These are phyloP conservation scores for Trametes coccinea DNA, from an alignment of 768 basidiomycete genomes.

Conservation along the genomic window DNA sequence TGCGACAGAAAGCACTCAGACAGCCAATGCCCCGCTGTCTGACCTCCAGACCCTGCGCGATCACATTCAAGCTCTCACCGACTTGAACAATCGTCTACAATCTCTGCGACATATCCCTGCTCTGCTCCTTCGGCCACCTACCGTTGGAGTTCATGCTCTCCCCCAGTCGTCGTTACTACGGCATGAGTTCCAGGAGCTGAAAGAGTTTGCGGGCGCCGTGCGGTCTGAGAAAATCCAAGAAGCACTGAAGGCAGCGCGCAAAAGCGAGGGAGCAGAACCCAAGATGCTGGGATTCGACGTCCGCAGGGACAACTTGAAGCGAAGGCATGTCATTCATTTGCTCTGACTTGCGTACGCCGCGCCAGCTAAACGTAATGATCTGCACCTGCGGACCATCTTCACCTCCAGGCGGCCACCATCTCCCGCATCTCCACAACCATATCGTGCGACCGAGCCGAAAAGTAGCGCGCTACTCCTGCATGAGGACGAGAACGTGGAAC, in stretches of 20 bases:
- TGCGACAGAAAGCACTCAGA: background rate
- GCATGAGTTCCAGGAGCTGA: conserved; percentile 41
- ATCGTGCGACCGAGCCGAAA: conserved; percentile 45
- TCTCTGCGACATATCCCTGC: conserved; percentile 48
- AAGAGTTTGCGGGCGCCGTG: conserved; percentile 47
- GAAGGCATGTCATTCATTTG: conserved; percentile 46
- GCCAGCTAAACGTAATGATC: background rate
- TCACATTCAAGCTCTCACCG: conserved; percentile 48
- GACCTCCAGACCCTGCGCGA: conserved; percentile 17
- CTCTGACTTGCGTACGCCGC: background rate
- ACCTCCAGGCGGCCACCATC: conserved; percentile 47
- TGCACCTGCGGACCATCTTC: background rate
- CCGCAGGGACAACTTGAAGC: conserved; percentile 54
- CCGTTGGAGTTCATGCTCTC: conserved; percentile 29
- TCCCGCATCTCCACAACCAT: conserved; percentile 63
- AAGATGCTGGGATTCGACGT: conserved; percentile 47
- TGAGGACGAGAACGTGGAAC: conserved; percentile 36
- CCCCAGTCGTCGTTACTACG: conserved; percentile 21
- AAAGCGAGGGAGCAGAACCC: conserved; percentile 55
- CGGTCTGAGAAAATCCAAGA: conserved; percentile 56
- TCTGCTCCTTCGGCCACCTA: conserved; percentile 43
- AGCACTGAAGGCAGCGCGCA: conserved; percentile 54
- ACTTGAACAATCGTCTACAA: conserved; percentile 47
- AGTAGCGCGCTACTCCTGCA: conserved; percentile 44
- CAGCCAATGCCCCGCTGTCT: conserved; percentile 8